Conservation (phyloP, 2,329 filamentous ascomycete genomes). For the Fonsecaea nubica region DNA sequence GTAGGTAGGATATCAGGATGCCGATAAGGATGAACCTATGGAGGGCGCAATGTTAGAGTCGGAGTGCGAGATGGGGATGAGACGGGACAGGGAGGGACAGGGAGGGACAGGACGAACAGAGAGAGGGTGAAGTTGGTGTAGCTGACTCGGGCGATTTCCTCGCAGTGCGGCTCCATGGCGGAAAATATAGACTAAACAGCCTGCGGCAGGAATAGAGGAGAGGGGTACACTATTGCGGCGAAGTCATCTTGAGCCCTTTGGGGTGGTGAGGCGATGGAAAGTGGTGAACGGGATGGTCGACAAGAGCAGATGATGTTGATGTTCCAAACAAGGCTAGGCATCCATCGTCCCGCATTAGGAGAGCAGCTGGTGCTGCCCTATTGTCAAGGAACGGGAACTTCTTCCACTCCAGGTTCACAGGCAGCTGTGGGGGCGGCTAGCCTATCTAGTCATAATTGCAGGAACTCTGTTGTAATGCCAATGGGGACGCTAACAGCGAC, state of each 20-base stretch:
- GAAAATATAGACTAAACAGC: neutral
- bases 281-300: neutral
- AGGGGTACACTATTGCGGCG: neutral
- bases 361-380: neutral
- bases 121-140: constrained; percentile 41
- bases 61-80: neutral
- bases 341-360: neutral
- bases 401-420: too few species aligned
- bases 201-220: neutral
- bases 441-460: too few species aligned
- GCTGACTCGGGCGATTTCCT: constrained; percentile 35
- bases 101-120: constrained; percentile 24
- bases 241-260: neutral
- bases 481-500: too few species aligned
- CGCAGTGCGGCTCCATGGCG: constrained; percentile 32
- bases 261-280: neutral
- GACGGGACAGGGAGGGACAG: too few species aligned
- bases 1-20: constrained; percentile 90
- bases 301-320: constrained; percentile 7
- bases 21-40: constrained; percentile 77
- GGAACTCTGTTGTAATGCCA: too few species aligned
- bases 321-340: neutral
- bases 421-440: too few species aligned
- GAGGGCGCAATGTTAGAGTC: neutral
- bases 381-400: neutral